Base-by-base conservation (phyloP, 176 grass and related monocot genomes). In the Luzula sylvatica region DNA sequence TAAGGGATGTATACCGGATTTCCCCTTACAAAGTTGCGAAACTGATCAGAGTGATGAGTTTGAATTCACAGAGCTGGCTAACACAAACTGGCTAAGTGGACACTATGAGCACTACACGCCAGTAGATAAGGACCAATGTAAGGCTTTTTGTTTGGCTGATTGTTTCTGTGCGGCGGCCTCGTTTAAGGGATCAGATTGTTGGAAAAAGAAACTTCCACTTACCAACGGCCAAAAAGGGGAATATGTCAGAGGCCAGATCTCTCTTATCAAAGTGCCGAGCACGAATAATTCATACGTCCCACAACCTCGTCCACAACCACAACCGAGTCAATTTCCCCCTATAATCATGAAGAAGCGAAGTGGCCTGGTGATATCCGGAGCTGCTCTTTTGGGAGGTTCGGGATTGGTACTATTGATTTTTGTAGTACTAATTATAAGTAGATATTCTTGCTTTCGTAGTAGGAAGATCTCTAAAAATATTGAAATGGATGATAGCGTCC, bases 161-260 rank as follows among this genome's bases (percentile, higher is more conserved):
- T 83, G 72, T 32, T 72, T 72, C 28, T 72, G 79, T 16, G 53
- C 61, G 3, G 25, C 55, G 6, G 40, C 30, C 0, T 49, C 72
- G 17, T 67, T 20, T n/a, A n/a, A 42, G 0, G 2, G 5, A 12
- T n/a, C 5, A 3, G 27, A 18, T 1, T 82, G 79, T 28, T 71
- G 48, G 67, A 72, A 76, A 40, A 82, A 72, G 39, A 82, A 76
- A 67, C 52, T 68, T 17, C 66, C 79, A 3, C 35, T 76, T 12
- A 70, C 78, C 7, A 75, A 75, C 27, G 78, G 72, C 24, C 69
- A 9, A 41, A 46, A 55, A 3, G 65, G 52, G 7, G 27, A 19
- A 7, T 5, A 7, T 7, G 20, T 56, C 0, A 15, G 49, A 15
- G 30, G 47, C 12, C 71, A 4, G 3, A 26, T 63, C 11, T 26